A percentile compares a stretch with the other conserved stretches of the same genome.
Evolutionary conservation across 257 asterid species (phyloP).

Genomic region (Osmanthus fragrans): DNA sequence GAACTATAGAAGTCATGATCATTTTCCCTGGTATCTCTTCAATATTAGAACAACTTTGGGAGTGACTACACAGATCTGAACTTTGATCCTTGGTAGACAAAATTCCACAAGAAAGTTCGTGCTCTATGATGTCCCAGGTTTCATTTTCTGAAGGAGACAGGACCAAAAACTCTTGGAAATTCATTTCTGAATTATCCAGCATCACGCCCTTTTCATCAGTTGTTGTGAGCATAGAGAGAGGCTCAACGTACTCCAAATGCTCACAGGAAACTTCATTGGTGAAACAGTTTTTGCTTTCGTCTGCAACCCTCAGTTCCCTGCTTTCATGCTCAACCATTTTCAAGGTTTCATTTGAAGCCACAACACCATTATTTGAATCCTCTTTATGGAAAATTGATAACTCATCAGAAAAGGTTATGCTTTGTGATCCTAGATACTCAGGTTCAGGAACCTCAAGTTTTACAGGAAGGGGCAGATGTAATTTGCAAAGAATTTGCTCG

Average conservation of each 20-base stretch:
- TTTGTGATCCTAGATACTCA: conserved; percentile 4
- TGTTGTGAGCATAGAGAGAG: conserved; percentile 1
- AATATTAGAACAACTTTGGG: conserved; percentile 11
- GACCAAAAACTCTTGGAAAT: background rate
- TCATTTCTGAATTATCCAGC: conserved; percentile 21
- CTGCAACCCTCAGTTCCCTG: background rate
- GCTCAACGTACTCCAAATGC: conserved; percentile 19
- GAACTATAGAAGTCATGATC: conserved; percentile 14
- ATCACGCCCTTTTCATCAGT: conserved; percentile 18
- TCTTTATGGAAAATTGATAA: background rate
- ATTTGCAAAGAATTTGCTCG: conserved; percentile 5
- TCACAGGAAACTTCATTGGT: conserved; percentile 31
- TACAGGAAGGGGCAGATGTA: background rate
- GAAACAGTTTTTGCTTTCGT: conserved; percentile 28
- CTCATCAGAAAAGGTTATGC: background rate
- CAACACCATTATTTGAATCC: background rate
- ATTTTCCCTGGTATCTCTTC: conserved; percentile 20
- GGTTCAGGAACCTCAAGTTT: conserved; percentile 32
- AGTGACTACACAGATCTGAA: conserved; percentile 19
- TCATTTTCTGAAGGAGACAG: background rate
- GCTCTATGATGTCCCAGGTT: background rate
- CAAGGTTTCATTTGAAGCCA: conserved; percentile 2
- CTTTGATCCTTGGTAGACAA: conserved; percentile 22
- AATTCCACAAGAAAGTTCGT: background rate
- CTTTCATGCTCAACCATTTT: background rate